Base-by-base conservation (phyloP, 331 rosid genomes). In the Phaseolus coccineus region DNA sequence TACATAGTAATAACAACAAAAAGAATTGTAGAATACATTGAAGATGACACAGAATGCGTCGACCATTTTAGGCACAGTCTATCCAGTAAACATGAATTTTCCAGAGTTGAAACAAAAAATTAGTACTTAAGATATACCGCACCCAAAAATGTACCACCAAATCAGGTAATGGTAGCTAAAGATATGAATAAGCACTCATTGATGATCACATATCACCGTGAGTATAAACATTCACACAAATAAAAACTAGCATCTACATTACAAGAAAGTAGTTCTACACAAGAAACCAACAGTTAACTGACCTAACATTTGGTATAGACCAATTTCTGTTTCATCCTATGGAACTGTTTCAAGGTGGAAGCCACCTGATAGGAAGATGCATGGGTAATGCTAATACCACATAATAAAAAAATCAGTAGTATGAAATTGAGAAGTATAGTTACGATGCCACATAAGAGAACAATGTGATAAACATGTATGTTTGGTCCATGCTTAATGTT, bases 231-330 rank as follows among this genome's bases (percentile, higher is more conserved):
- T 5, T 9, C 35, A 63, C 11, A 14, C 47, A 63, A 53, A 39
- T 33, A 46, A 27, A 37, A 52, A 51, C 74, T 24, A 48, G 31
- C 53, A 69, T 44, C 71, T 71, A 52, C 55, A 24, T 11, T 50
- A 48, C 15, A 25, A 74, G 78, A 64, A 50, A 33, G 55, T 28
- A 31, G 51, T 57, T 53, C 71, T 33, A 35, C 66, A 70, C 33
- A 68, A 19, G 48, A 63, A 28, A 85, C 66, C 51, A 70, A 79
- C 59, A 66, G 56, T 10, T 53, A 72, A 63, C 55, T 50, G 57
- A 25, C 35, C 31, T 37, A 62, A 67, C 42, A 33, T 77, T 46
- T 74, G 59, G 27, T 16, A 66, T 47, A 33, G 69, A 69, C 42
- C 73, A 80, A 46, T 67, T 68, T 46, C 9, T 35, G 64, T 33